Evolutionary conservation across 192 early-diverging fungal species (phyloP).

Genomic region (Linnemannia exigua): DNA sequence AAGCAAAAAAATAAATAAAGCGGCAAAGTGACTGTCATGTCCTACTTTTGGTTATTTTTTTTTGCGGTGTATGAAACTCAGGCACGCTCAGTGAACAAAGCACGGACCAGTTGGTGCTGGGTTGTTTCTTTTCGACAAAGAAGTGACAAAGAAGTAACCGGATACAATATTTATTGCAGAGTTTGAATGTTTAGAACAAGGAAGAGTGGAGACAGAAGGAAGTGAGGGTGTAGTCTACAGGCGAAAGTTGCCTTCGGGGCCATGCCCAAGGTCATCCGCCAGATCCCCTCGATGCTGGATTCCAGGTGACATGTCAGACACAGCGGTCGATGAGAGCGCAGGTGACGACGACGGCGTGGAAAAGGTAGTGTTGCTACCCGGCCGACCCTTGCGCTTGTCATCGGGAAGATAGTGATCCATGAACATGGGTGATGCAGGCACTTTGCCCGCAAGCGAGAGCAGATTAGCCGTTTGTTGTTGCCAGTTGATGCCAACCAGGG

Average conservation of each 20-base stretch:
- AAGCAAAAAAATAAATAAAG: not conserved
- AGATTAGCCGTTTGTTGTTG: conserved; percentile 37
- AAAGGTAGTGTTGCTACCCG: conserved; percentile 7
- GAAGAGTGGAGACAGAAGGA: not conserved
- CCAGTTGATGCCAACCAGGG: conserved; percentile 37
- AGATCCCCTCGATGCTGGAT: not conserved
- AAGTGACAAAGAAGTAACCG: no score
- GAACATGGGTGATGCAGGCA: conserved; percentile 40
- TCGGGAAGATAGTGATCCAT: conserved; percentile 47
- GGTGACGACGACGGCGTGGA: conserved; percentile 26
- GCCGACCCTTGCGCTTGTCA: conserved; percentile 1
- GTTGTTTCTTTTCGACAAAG: not conserved
- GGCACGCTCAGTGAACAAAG: not conserved
- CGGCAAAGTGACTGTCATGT: not conserved
- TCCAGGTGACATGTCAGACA: not conserved
- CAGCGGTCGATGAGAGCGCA: not conserved
- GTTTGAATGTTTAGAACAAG: not conserved
- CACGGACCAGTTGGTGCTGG: not conserved
- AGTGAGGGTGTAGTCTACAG: not conserved
- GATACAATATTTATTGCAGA: not conserved
- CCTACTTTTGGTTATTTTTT: not conserved
- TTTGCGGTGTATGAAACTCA: not conserved
- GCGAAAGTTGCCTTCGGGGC: conserved; percentile 18
- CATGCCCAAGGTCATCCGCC: conserved; percentile 17
- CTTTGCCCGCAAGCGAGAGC: conserved; percentile 36